Evolutionary conservation across 169 alveolate genomes (phyloP), one percentile per base, ranked within the genome.

Genomic region (Plasmodium malariae): DNA sequence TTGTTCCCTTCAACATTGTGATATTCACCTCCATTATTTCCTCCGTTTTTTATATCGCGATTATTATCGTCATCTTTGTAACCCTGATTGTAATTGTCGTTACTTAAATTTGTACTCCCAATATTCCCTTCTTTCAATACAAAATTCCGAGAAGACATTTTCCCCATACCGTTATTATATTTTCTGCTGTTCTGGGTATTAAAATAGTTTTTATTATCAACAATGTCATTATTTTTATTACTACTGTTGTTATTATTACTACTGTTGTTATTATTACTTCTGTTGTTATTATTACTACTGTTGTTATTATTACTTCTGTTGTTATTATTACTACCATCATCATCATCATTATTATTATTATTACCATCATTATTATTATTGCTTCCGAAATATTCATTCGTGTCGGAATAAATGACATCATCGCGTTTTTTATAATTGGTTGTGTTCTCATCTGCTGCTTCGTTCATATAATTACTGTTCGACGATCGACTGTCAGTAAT

Each of bases 71-170:
- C 11, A 28, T 36, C 69, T 1, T 11, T 21, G 51, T 71, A 26
- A 12, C 51, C 67, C 43, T 49, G 28, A 43, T 43, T 45, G 45
- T 68, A 19, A 11, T 9, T 69, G 11, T 55, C 19, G 3, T 71
- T 49, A 37, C 2, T 26, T 48, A 54, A 21, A 48, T 11, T 45
- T 24, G 7, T 11, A n/a, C 19, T 36, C 7, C 55, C 26, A 54
- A 11, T 65, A 30, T 54, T n/a, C 32, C 55, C 59, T 24, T 30
- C 72, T 24, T 62, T 21, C 26, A 48, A 5, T 14, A 17, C 72
- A 36, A 26, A 62, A 36, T 36, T 62, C 9, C 30, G 72, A n/a
- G 72, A n/a, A n/a, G 14, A 48, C 74, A 65, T 11, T 26, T 36
- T 36, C 12, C 55, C 74, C 24, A 36, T 48, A 19, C 24, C 67